Evolutionary conservation across 2,329 filamentous ascomycete genomes (phyloP).

Genomic region (Exophiala lecanii-corni): DNA sequence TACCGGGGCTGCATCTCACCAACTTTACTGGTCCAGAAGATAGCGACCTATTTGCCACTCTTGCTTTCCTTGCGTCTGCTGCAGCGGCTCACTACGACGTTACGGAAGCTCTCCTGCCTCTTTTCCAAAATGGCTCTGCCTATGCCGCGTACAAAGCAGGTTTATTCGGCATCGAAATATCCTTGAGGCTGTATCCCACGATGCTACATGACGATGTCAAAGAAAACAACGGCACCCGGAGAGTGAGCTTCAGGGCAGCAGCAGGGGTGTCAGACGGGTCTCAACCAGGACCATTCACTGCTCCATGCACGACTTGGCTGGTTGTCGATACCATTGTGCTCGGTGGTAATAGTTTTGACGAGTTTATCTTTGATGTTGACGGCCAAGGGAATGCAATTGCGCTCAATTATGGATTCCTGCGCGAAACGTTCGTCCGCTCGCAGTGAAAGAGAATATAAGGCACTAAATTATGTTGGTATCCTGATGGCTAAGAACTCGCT

Average conservation of each 20-base stretch:
- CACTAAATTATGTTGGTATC: too few relatives aligned
- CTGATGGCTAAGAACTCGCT: too few relatives aligned
- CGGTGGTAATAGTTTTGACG: conserved; percentile 22
- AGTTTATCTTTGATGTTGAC: conserved; percentile 29
- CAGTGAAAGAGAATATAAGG: too few relatives aligned
- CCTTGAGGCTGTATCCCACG: conserved; percentile 21
- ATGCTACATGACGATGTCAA: conserved; percentile 6
- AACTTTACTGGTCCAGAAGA: conserved; percentile 8
- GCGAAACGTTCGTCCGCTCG: neutral
- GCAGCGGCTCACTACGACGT: neutral
- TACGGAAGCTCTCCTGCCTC: neutral
- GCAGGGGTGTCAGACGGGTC: conserved; percentile 2
- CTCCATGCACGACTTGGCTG: neutral
- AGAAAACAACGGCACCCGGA: conserved; percentile 3
- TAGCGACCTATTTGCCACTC: neutral
- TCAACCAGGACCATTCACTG: neutral
- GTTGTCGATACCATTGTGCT: conserved; percentile 23
- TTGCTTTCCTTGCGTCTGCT: neutral
- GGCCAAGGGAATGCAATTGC: conserved; percentile 21
- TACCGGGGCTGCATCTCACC: conserved; percentile 16
- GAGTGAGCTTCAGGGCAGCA: conserved; percentile 24
- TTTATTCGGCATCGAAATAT: neutral
- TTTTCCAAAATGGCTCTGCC: neutral
- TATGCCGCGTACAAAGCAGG: neutral
- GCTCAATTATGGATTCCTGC: conserved; percentile 11